Evolutionary conservation across 163 green algal genomes (phyloP).

Genomic region (Chlamydomonas reinhardtii): DNA sequence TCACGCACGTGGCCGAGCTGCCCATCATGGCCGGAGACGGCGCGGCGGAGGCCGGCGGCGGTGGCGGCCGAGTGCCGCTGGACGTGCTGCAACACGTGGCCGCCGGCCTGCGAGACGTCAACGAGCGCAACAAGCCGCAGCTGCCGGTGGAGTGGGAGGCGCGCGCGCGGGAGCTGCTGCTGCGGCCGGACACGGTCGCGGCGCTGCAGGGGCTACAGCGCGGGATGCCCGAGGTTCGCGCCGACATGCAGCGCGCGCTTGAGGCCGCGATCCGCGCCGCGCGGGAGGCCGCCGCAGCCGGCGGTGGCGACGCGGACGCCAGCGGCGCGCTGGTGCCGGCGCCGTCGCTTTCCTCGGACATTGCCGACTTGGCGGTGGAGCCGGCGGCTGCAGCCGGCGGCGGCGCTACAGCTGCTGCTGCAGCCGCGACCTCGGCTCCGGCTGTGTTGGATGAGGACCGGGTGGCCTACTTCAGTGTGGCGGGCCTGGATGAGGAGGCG

Average conservation of each 20-base stretch:
- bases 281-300: neutral
- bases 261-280: neutral
- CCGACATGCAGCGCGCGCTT: neutral
- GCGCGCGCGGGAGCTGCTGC: slow-evolving; percentile 50
- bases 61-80: slow-evolving; percentile 39
- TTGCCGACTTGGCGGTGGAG: neutral
- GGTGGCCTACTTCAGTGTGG: slow-evolving; percentile 52
- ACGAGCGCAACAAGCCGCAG: slow-evolving; percentile 29
- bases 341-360: neutral
- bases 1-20: slow-evolving; percentile 48
- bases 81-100: slow-evolving; percentile 58
- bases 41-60: neutral
- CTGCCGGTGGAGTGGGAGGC: slow-evolving; percentile 56
- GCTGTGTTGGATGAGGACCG: neutral
- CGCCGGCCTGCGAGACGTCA: slow-evolving; percentile 31
- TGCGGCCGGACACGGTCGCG: slow-evolving; percentile 39
- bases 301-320: neutral
- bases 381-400: neutral
- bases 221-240: slow-evolving; percentile 40
- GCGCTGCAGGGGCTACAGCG: slow-evolving; percentile 52
- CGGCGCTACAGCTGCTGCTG: neutral
- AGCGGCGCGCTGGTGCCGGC: neutral
- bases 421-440: neutral
- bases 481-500: slow-evolving; percentile 47
- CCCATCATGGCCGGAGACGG: slow-evolving; percentile 43